Conservation (phyloP, 371 early-diverging fungal species). For the Saksenaea vasiformis region DNA sequence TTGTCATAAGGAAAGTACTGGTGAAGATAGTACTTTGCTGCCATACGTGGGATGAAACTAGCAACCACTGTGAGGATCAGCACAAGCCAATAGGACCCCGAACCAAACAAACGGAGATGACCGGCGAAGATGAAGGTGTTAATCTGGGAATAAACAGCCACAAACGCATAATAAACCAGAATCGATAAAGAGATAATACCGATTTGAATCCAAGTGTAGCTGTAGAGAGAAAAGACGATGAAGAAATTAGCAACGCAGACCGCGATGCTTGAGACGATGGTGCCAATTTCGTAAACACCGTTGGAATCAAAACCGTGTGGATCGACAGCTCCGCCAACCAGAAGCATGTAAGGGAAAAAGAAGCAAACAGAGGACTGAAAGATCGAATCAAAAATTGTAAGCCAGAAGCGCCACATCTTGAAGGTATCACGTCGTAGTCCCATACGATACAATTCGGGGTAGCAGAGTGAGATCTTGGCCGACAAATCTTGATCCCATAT, state of each 20-base stretch:
- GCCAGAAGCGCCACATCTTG: conserved; percentile 80
- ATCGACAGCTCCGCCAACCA: conserved; percentile 48
- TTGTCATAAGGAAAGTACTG: conserved; percentile 63
- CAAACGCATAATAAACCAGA: conserved; percentile 48
- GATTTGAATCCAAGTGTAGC: conserved; percentile 78
- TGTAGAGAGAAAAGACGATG: conserved; percentile 72
- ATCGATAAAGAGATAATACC: conserved; percentile 61
- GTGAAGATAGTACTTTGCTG: conserved; percentile 44
- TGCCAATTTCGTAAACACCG: conserved; percentile 75
- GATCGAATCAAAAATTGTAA: conserved; percentile 80
- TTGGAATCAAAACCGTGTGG: conserved; percentile 59
- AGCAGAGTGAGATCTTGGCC: conserved; percentile 66
- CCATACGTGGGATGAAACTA: conserved; percentile 51
- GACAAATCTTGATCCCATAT: conserved; percentile 92
- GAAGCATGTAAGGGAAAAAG: conserved; percentile 65
- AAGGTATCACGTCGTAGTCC: conserved; percentile 86
- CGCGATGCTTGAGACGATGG: conserved; percentile 72
- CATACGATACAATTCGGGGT: conserved; percentile 85
- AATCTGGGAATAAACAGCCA: conserved; percentile 47
- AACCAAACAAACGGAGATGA: conserved; percentile 48
- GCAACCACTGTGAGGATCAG: conserved; percentile 50
- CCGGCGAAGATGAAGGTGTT: conserved; percentile 45
- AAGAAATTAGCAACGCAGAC: conserved; percentile 83
- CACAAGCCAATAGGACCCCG: conserved; percentile 53
- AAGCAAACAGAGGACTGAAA: conserved; percentile 89